Conservation (phyloP, 2,329 filamentous ascomycete genomes). For the Calonectria hawksworthii region DNA sequence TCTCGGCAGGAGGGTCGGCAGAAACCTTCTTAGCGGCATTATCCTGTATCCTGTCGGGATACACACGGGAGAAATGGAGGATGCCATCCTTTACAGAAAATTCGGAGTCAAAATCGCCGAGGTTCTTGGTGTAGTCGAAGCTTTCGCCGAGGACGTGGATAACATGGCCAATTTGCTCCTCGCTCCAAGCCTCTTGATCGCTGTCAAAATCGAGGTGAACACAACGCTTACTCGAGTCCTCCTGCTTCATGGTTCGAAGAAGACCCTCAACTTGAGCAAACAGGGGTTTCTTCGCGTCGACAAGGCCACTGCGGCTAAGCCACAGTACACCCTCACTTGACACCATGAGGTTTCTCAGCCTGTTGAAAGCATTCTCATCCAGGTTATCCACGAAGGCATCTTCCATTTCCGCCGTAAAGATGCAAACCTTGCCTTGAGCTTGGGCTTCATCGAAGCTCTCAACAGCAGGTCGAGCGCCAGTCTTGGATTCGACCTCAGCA, state of each 20-base stretch:
- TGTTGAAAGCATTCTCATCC: neutral
- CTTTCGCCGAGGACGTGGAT: neutral
- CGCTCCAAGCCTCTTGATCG: neutral
- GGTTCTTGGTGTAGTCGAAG: neutral
- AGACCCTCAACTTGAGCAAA: neutral
- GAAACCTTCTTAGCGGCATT: neutral
- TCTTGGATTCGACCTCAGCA: neutral
- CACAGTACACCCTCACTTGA: neutral
- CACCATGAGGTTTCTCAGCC: neutral
- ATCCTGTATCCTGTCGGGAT: neutral
- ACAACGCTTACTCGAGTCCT: neutral
- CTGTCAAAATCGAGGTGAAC: neutral
- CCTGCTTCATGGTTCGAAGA: neutral
- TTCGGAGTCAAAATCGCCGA: neutral
- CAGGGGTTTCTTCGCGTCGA: neutral
- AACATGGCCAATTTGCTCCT: neutral
- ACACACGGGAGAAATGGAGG: neutral
- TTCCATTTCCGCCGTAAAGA: neutral
- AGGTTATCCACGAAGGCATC: neutral
- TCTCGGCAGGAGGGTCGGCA: neutral
- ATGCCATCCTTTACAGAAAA: neutral
- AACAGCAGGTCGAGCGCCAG: neutral
- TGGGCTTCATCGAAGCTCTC: neutral
- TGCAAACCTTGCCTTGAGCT: neutral
- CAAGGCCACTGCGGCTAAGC: neutral